Evolutionary conservation across 495 filamentous ascomycete genomes (phyloP), one percentile per base, ranked within the genome.

Genomic region (Staphylotrichum tortipilum): DNA sequence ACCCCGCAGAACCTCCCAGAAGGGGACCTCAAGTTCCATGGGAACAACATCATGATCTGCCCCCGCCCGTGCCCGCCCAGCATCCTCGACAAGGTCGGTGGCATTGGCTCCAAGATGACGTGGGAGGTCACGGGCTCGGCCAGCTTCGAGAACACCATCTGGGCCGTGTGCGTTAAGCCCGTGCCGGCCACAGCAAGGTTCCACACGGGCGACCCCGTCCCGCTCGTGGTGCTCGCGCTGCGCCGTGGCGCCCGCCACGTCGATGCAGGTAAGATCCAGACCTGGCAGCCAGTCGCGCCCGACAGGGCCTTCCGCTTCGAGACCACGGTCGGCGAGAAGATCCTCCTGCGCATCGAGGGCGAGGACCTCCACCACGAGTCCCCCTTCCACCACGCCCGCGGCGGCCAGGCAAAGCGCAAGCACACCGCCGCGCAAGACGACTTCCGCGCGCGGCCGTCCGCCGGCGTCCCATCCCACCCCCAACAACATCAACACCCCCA

Each of bases 31-130:
- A 89, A 86, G 52, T 81, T 79, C 57, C 81, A 95, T 60, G 91
- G 85, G 43, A 95, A 94, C 67, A 90, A 81, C 62, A 89, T 98
- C 57, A 75, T 96, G 47, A 97, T 98, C 58, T 83, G 80, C 7
- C 81, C 87, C 3, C 78, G 85, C 12, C 82, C 84, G 0, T 85
- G 81, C 28, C 78, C 81, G 0, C 64, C 72, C 34, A 71, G 71
- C 44, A 82, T 92, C 23, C 68, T 95, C 22, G 73, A 86, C 14
- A 89, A 85, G 59, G 82, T 91, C 28, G 94, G 92, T 47, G 89
- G 91, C 30, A 73, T 95, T 49, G 88, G 89, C 23, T 78, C 75
- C 59, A 90, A 83, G 65, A 74, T 91, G 60, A 81, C 63, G 40
- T 98, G 91, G 86, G 76, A 88, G 62, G 81, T 95, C 12, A 85